Base-by-base conservation (phyloP, 106 monocot species). In the Xerophyta viscosa region DNA sequence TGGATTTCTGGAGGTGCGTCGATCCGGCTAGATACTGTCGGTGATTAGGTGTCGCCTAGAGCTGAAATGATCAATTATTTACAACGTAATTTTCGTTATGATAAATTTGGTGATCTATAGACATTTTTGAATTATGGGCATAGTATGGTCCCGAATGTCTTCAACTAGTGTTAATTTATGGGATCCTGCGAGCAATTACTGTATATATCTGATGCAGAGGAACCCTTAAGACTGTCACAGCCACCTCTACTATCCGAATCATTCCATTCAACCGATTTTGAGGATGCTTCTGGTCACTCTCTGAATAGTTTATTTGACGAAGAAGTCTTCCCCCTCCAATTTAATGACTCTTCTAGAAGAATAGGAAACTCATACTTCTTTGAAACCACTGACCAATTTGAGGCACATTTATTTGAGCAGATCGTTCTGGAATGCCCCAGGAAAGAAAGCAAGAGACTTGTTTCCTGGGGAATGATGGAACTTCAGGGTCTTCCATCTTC, bases 381-480 rank as follows among this genome's bases (percentile, higher is more conserved):
- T 14, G 20, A 23, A 22, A 27, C 9, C 2, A 44, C 64, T n/a
- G 51, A 62, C 12, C 49, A 22, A 20, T 49, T 74, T 23, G 70
- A 67, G 15, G 67, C 71, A 22, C 55, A 54, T 11, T 57, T 66
- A 25, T n/a, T n/a, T n/a, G n/a, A n/a, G n/a, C 67, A 61, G 44
- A 64, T 73, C 29, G 6, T 44, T 29, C 31, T 77, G 74, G 83
- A 76, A 78, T 84, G 84, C 74, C 27, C 74, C 26, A 21, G 58
- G 41, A 48, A 44, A 57, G 57, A 79, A 46, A 29, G 37, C n/a
- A 69, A 49, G 8, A 26, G 61, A 10, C 69, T 57, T 13, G 58
- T 69, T 10, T 66, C 66, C 41, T 58, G 77, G 74, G 67, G 63
- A 69, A 10, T 52, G 27, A 89, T 89, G 96, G 89, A 96, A 41